Base-by-base conservation (phyloP, 371 early-diverging fungal species). In the Syncephalastrum monosporum region DNA sequence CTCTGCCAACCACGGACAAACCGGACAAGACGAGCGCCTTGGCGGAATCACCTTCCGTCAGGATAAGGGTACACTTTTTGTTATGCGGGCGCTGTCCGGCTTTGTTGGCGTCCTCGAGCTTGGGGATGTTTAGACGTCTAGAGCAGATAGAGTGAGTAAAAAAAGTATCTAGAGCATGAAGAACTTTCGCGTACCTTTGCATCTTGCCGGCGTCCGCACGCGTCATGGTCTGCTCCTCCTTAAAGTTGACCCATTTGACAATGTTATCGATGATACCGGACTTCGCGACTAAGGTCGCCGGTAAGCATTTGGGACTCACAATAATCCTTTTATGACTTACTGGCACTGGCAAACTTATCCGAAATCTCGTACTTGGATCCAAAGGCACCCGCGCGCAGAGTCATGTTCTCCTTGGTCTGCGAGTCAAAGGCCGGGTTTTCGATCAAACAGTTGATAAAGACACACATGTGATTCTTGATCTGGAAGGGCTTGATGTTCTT, bases 41-140 rank as follows among this genome's bases (percentile, higher is more conserved):
- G 67, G 99, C 99, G 14, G 99, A 99, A 65, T 99, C 99, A 77
- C 99, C 99, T 82, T 99, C 99, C 0, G 99, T 99, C 46, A 99
- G 77, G 57, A 99, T 99, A 55, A 99, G 75, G 0, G 99, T 99
- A 74, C 99, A 99, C 6, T 96, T 60, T 38, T 82, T 65, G 29
- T 91, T 89, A 17, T 88, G 69, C 2, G 70, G 70, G 27, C 75
- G 69, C 0, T 92, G 86, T 24, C 99, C 99, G 10, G 99, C 99
- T 56, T 84, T 77, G 61, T 98, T 99, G 43, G 99, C 99, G 74
- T 99, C 99, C 52, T 98, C 99, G 7, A 99, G 86, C 74, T 99
- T 99, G 47, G 91, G 79, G 50, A 99, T 92, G 16, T 95, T 94
- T 2, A 88, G 79, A 25, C 98, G 82, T 19, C 94, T 64, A 46